Percentiles rank a stretch among this genome's conserved stretches.
Conservation (phyloP, 1,139 yeast species). For the Taiozyma sp. region DNA sequence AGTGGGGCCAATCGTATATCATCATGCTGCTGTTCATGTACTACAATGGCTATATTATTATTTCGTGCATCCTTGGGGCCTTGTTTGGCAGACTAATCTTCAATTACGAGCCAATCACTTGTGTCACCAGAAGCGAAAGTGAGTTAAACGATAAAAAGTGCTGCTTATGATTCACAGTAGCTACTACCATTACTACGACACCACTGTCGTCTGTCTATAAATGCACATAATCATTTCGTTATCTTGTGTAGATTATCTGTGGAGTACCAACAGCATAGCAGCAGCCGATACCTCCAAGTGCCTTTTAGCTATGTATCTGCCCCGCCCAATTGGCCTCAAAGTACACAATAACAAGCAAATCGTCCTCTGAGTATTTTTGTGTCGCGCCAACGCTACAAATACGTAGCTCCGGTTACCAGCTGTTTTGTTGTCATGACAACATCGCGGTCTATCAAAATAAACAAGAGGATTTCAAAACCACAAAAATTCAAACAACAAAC, state of each 20-base stretch:
- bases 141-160: constrained; percentile 26
- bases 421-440: background rate
- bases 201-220: background rate
- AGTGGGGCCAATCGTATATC: constrained; percentile 60
- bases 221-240: background rate
- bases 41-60: constrained; percentile 64
- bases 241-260: background rate
- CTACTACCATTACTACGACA: background rate
- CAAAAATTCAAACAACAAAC: background rate
- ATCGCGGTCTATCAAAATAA: background rate
- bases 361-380: background rate
- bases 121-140: constrained; percentile 27
- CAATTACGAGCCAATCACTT: constrained; percentile 38
- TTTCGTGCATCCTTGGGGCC: constrained; percentile 60
- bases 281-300: no score
- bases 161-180: constrained; percentile 17
- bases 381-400: background rate
- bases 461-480: background rate
- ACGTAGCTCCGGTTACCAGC: background rate
- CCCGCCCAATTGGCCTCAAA: background rate
- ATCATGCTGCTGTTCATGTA: constrained; percentile 72
- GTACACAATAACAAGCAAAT: background rate
- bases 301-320: no score
- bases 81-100: constrained; percentile 52
- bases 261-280: background rate